Conservation (phyloP, 148 eudicot species). For the Cornus controversa region DNA sequence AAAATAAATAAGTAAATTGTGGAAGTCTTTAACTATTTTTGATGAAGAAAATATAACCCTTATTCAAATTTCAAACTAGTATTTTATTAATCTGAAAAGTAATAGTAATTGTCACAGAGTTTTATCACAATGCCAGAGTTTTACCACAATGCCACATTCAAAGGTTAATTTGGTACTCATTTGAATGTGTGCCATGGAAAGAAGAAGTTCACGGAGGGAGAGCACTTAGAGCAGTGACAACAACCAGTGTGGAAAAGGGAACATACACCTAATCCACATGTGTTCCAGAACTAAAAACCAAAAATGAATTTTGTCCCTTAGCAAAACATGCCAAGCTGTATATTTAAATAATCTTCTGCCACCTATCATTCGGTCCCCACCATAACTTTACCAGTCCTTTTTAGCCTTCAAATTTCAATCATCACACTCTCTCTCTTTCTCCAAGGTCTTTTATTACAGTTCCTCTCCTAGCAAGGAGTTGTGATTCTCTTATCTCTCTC, state of each 20-base stretch:
- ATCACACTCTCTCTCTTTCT: background rate
- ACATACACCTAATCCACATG: constrained; percentile 28
- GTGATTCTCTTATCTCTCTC: background rate
- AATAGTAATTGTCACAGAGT: too few species aligned
- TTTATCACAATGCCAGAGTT: too few species aligned
- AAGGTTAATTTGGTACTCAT: too few species aligned
- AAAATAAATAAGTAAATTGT: too few species aligned
- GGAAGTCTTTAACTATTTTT: too few species aligned
- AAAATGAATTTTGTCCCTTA: constrained; percentile 18
- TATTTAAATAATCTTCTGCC: constrained; percentile 12
- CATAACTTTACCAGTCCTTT: background rate
- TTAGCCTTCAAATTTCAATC: constrained; percentile 16
- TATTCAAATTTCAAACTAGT: too few species aligned
- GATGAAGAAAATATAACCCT: too few species aligned
- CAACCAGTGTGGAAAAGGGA: background rate
- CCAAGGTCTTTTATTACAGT: too few species aligned
- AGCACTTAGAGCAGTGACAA: background rate
- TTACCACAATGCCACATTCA: too few species aligned
- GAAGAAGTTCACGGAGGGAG: constrained; percentile 9
- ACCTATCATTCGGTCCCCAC: constrained; percentile 18
- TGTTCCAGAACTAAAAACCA: background rate
- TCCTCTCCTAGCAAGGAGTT: too few species aligned
- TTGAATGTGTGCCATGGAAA: background rate
- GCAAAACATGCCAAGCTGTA: constrained; percentile 14
- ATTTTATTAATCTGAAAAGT: too few species aligned